A percentile compares a stretch with the other conserved stretches of the same genome.
Conservation (phyloP, 2,329 filamentous ascomycete genomes). For the Penicillium hordei region DNA sequence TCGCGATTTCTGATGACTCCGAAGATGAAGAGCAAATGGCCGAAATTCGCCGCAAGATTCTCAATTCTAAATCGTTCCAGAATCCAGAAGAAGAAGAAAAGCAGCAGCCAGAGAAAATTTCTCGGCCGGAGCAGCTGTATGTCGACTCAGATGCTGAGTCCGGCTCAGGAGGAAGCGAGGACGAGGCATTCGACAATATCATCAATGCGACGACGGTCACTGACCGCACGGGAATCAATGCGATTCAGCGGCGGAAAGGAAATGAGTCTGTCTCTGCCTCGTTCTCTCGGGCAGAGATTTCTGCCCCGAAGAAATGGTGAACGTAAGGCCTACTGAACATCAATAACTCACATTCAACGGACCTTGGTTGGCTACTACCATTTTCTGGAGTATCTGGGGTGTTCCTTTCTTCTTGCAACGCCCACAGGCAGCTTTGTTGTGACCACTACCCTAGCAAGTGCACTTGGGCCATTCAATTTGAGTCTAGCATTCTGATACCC, state of each 20-base stretch:
- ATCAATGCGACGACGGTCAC: slow-evolving; percentile 89
- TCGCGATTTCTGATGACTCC: slow-evolving; percentile 73
- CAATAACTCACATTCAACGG: background rate
- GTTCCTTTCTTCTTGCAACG: background rate
- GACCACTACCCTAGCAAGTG: background rate
- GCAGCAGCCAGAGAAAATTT: slow-evolving; percentile 61
- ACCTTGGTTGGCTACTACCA: too few relatives aligned
- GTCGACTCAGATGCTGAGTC: slow-evolving; percentile 68
- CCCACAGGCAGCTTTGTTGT: background rate
- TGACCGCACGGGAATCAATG: slow-evolving; percentile 73
- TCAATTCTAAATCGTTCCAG: slow-evolving; percentile 85
- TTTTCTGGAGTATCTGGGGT: background rate
- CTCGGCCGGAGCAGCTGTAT: slow-evolving; percentile 54
- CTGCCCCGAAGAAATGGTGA: slow-evolving; percentile 51
- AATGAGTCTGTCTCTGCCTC: slow-evolving; percentile 51
- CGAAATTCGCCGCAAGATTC: slow-evolving; percentile 82
- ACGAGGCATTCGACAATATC: slow-evolving; percentile 86
- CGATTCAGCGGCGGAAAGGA: slow-evolving; percentile 57
- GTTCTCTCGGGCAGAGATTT: slow-evolving; percentile 51
- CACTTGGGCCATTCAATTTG: background rate
- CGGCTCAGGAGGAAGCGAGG: slow-evolving; percentile 64
- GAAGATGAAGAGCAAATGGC: slow-evolving; percentile 91
- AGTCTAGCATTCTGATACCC: background rate
- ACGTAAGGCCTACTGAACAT: background rate
- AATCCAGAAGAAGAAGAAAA: slow-evolving; percentile 55